phyloP scores from a whole-genome alignment of 805 yeast genomes.

The Brettanomyces sp. region DNA sequence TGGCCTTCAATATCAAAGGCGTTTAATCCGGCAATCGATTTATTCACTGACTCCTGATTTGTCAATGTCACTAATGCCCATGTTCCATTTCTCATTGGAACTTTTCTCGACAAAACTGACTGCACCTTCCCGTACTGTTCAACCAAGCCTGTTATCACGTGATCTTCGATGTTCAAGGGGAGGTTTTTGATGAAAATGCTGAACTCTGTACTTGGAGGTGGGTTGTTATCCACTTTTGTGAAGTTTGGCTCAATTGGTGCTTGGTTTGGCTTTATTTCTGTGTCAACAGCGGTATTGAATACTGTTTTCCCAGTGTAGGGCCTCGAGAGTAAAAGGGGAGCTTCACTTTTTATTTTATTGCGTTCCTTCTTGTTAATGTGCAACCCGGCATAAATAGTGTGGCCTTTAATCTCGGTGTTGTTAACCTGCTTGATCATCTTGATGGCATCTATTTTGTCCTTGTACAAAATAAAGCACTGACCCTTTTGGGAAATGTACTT shows the following conservation, averaged over 20 bases:
- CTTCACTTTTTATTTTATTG: constrained; percentile 4
- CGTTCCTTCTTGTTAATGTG: constrained; percentile 23
- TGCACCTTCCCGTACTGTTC: constrained; percentile 24
- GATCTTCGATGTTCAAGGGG: constrained; percentile 19
- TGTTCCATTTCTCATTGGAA: constrained; percentile 20
- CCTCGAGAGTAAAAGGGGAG: too few species aligned
- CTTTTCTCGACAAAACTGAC: constrained; percentile 18
- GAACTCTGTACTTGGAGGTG: constrained; percentile 15
- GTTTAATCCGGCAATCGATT: constrained; percentile 18
- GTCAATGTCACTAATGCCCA: constrained; percentile 26
- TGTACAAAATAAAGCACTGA: constrained; percentile 33
- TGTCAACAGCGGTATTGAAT: background rate
- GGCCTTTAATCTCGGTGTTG: constrained; percentile 15
- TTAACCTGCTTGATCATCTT: constrained; percentile 25
- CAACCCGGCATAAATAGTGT: constrained; percentile 18
- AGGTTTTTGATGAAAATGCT: constrained; percentile 24
- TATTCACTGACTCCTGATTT: constrained; percentile 17
- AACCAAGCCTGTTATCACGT: constrained; percentile 16
- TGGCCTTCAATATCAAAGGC: constrained; percentile 20
- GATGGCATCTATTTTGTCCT: constrained; percentile 25
- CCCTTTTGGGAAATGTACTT: constrained; percentile 16
- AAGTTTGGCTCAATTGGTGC: background rate
- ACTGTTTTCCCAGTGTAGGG: background rate
- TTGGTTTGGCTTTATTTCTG: background rate
- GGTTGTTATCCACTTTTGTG: constrained; percentile 4